Evolutionary conservation across 164 flowering plant species (phyloP).

Genomic region (Umbellularia californica): DNA sequence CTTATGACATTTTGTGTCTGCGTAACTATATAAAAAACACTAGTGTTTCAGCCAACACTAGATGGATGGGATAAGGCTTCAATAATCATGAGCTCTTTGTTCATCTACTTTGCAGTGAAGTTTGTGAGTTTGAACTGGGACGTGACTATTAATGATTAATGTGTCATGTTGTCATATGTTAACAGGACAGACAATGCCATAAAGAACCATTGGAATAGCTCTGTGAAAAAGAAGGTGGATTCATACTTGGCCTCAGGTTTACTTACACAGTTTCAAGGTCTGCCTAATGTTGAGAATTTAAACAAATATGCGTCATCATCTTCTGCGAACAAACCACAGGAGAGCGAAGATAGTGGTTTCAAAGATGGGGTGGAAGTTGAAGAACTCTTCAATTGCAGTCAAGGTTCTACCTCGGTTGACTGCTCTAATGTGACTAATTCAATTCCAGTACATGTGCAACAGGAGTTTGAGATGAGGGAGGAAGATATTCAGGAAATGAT

Average conservation of each 20-base stretch:
- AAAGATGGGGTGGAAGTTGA: slow-evolving; percentile 45
- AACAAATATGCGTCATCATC: slow-evolving; percentile 42
- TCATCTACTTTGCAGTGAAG: too few relatives aligned
- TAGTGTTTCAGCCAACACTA: not conserved
- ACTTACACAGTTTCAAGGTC: slow-evolving; percentile 52
- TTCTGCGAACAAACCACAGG: slow-evolving; percentile 39
- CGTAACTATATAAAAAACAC: not conserved
- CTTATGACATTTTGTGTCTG: not conserved
- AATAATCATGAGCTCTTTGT: too few relatives aligned
- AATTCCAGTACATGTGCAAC: slow-evolving; percentile 20
- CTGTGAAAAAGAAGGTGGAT: slow-evolving; percentile 89
- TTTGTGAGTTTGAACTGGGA: not conserved
- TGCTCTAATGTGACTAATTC: slow-evolving; percentile 33
- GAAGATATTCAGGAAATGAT: slow-evolving; percentile 31
- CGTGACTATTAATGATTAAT: slow-evolving; percentile 21
- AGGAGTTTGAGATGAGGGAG: slow-evolving; percentile 27
- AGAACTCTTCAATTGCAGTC: slow-evolving; percentile 81
- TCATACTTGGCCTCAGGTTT: slow-evolving; percentile 79
- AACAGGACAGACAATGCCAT: slow-evolving; percentile 98
- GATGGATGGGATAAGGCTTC: not conserved
- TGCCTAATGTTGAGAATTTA: slow-evolving; percentile 40
- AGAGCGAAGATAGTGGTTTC: slow-evolving; percentile 44
- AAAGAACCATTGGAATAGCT: slow-evolving; percentile 98
- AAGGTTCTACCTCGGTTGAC: slow-evolving; percentile 41
- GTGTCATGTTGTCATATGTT: slow-evolving; percentile 8